Evolutionary conservation across 1,284 basidiomycete species (phyloP).

Genomic region (Rhizoctonia solani): DNA sequence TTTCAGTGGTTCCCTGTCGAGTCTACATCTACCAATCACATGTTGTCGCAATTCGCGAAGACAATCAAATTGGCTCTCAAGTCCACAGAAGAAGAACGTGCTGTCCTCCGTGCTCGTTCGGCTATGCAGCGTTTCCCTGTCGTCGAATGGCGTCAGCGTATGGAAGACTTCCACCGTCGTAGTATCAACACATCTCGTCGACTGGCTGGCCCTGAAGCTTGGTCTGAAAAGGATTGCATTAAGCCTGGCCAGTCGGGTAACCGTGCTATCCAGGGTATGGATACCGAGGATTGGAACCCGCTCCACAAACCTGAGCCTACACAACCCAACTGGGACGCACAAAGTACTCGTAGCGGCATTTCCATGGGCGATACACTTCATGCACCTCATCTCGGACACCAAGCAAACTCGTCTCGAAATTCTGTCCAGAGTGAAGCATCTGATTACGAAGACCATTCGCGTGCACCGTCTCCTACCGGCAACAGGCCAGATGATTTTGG

Average conservation of each 20-base stretch:
- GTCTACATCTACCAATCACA: constrained; percentile 85
- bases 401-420: constrained; percentile 46
- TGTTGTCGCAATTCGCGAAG: constrained; percentile 92
- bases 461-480: constrained; percentile 44
- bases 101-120: constrained; percentile 86
- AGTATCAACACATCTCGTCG: constrained; percentile 74
- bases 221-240: constrained; percentile 61
- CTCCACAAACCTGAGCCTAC: constrained; percentile 54
- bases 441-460: constrained; percentile 53
- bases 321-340: constrained; percentile 58
- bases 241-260: constrained; percentile 51
- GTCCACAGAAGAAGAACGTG: constrained; percentile 86
- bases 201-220: constrained; percentile 72
- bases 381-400: constrained; percentile 39
- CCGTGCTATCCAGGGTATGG: constrained; percentile 49
- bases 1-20: constrained; percentile 92
- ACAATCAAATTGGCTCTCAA: constrained; percentile 92
- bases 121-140: constrained; percentile 95
- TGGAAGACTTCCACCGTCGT: constrained; percentile 90
- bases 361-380: constrained; percentile 45
- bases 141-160: constrained; percentile 92
- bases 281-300: constrained; percentile 62
- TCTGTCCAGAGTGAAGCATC: constrained; percentile 56
- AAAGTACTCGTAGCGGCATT: constrained; percentile 36
- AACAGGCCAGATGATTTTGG: constrained; percentile 56